Conservation (phyloP, 495 filamentous ascomycete species). For the Podospora bellae-mahoneyi region DNA sequence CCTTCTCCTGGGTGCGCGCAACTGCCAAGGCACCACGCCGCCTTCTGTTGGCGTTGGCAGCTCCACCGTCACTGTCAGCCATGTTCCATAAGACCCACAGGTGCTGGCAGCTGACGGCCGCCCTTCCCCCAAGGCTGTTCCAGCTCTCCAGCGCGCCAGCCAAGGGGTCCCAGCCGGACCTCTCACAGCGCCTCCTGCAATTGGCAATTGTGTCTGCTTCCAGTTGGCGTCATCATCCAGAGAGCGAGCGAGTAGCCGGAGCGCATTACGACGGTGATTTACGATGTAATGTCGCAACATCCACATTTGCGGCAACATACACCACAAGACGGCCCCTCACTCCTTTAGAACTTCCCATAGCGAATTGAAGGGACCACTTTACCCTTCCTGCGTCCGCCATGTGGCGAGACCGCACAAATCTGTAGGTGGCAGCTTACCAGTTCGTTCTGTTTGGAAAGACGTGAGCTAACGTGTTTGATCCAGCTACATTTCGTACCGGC, state of each 20-base stretch:
- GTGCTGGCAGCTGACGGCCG: constrained; percentile 9
- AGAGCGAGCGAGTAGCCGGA: constrained; percentile 9
- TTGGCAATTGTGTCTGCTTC: constrained; percentile 14
- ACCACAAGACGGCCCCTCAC: constrained; percentile 11
- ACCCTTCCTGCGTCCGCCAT: constrained; percentile 60
- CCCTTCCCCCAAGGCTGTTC: constrained; percentile 1
- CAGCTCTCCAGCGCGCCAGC: neutral
- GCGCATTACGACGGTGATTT: constrained; percentile 19
- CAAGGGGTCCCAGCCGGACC: neutral
- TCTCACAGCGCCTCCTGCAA: constrained; percentile 4
- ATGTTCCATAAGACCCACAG: constrained; percentile 3
- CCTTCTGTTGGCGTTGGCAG: constrained; percentile 2
- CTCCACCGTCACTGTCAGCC: neutral
- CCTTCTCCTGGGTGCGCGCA: constrained; percentile 13
- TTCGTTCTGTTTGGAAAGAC: neutral
- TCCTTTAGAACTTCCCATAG: constrained; percentile 11
- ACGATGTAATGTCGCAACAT: constrained; percentile 35
- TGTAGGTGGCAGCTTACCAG: constrained; percentile 52
- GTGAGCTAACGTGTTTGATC: neutral
- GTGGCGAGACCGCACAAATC: constrained; percentile 98
- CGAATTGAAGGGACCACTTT: constrained; percentile 36
- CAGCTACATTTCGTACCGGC: constrained; percentile 97
- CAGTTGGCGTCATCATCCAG: constrained; percentile 14
- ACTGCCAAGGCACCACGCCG: constrained; percentile 11
- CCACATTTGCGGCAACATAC: constrained; percentile 19